Evolutionary conservation across 139 green algal genomes (phyloP).

Genomic region (Parachlorella kessleri): DNA sequence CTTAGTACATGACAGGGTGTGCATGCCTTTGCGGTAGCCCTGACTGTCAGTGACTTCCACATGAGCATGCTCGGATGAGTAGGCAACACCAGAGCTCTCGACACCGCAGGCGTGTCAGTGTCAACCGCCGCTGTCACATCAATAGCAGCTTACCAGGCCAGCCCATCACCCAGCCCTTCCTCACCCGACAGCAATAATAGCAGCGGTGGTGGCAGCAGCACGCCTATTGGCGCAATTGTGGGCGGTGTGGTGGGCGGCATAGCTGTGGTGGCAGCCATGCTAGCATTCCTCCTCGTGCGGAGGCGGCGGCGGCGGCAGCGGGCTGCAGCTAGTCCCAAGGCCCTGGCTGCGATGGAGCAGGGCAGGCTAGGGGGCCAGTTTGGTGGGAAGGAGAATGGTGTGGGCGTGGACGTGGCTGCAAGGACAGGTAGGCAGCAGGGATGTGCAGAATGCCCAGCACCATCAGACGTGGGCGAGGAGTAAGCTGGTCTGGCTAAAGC

Average conservation of each 20-base stretch:
- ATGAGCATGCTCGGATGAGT: too few relatives aligned
- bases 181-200: background rate
- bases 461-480: too few relatives aligned
- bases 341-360: constrained; percentile 17
- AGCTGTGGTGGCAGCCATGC: background rate
- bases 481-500: too few relatives aligned
- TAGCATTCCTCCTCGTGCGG: background rate
- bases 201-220: background rate
- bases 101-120: background rate
- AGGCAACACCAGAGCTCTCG: too few relatives aligned
- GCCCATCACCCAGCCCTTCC: background rate
- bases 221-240: constrained; percentile 18
- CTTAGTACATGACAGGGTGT: too few relatives aligned
- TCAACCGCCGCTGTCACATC: background rate
- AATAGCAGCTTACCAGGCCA: too few relatives aligned
- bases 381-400: too few relatives aligned
- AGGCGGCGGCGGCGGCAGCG: background rate
- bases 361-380: background rate
- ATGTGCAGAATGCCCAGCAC: too few relatives aligned
- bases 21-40: too few relatives aligned
- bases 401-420: too few relatives aligned
- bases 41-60: too few relatives aligned
- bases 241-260: constrained; percentile 16
- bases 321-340: constrained; percentile 13
- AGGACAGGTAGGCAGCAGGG: too few relatives aligned